Conservation (phyloP, 768 basidiomycete species). For the Tricholoma saponaceum region DNA sequence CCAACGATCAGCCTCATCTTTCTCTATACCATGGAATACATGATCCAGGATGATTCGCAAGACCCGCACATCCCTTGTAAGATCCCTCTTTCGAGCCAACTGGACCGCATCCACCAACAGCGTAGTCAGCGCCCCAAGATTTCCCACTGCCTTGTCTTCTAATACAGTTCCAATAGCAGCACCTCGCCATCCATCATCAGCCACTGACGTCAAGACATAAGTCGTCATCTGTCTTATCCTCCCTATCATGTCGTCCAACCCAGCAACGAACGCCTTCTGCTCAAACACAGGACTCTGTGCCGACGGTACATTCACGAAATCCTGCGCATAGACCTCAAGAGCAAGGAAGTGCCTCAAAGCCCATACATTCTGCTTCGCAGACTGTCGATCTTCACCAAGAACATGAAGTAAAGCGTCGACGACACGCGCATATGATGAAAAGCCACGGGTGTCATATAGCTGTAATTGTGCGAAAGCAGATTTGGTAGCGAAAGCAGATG, state of each 20-base stretch:
- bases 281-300: conserved; percentile 48
- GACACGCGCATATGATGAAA: conserved; percentile 61
- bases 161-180: conserved; percentile 33
- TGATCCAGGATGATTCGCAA: conserved; percentile 59
- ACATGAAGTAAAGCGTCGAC: conserved; percentile 52
- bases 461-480: not conserved
- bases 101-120: conserved; percentile 28
- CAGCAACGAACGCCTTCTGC: conserved; percentile 26
- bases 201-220: conserved; percentile 54
- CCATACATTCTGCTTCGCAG: conserved; percentile 59
- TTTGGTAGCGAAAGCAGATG: conserved; percentile 16
- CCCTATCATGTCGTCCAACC: conserved; percentile 36
- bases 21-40: conserved; percentile 53
- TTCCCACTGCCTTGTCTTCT: conserved; percentile 16
- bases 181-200: conserved; percentile 49
- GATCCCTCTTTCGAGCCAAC: conserved; percentile 35
- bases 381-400: conserved; percentile 54
- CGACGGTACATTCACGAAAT: conserved; percentile 51
- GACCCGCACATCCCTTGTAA: conserved; percentile 52
- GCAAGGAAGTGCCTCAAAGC: conserved; percentile 66
- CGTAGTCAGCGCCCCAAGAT: conserved; percentile 20
- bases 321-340: conserved; percentile 58
- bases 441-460: conserved; percentile 45
- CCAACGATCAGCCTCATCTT: conserved; percentile 75
- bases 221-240: conserved; percentile 52